Percentiles rank a stretch among this genome's conserved stretches.
phyloP scores from a whole-genome alignment of 2,329 filamentous ascomycete species.

The Colletotrichum nymphaeae region DNA sequence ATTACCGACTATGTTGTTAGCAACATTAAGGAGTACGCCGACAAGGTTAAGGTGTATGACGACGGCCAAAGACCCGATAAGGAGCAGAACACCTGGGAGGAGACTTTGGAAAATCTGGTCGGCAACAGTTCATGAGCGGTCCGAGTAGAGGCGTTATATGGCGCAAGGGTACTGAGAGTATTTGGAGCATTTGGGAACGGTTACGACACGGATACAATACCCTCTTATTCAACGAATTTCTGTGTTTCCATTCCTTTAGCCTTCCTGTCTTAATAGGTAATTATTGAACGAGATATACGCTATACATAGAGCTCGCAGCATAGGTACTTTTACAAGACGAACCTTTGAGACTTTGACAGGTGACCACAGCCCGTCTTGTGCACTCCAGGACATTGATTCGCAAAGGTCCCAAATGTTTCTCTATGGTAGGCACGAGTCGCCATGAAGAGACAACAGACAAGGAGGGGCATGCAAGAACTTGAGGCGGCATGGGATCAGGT shows the following conservation, averaged over 20 bases:
- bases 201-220: slow-evolving; percentile 12
- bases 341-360: not conserved
- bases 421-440: not conserved
- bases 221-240: not conserved
- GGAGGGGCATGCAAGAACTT: not conserved
- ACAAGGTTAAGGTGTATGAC: slow-evolving; percentile 85
- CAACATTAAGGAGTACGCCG: slow-evolving; percentile 84
- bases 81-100: not conserved
- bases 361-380: not conserved
- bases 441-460: not conserved
- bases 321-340: not conserved
- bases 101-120: not conserved
- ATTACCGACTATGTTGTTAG: slow-evolving; percentile 84
- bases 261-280: not conserved
- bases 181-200: not conserved
- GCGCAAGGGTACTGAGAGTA: slow-evolving; percentile 1
- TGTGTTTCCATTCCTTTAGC: not conserved
- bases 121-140: not conserved
- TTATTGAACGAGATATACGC: not conserved
- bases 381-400: not conserved
- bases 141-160: slow-evolving; percentile 22
- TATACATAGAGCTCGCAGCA: slow-evolving; percentile 11
- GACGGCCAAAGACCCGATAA: slow-evolving; percentile 52
- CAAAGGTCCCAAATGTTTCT: not conserved
- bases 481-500: not conserved